phyloP scores from a whole-genome alignment of 2,329 filamentous ascomycete species.

The Trichoderma koningiopsis region DNA sequence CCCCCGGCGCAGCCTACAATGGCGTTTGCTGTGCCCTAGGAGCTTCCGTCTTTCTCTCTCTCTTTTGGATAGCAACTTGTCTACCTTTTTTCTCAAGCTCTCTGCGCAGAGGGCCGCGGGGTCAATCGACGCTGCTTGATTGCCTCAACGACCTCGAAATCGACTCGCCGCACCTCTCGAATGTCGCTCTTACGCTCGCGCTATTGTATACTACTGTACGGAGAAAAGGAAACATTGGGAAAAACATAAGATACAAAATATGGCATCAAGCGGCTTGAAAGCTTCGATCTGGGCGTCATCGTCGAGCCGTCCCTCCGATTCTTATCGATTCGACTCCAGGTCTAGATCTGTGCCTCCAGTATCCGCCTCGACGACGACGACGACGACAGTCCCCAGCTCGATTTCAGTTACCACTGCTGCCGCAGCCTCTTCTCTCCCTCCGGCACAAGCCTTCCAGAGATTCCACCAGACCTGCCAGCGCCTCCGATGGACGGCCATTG shows the following conservation, averaged over 20 bases:
- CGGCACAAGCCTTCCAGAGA: conserved; percentile 52
- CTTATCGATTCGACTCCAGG: conserved; percentile 19
- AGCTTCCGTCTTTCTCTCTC: background rate
- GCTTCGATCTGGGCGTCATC: conserved; percentile 28
- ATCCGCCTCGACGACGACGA: background rate
- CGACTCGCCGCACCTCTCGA: background rate
- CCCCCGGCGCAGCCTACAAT: background rate
- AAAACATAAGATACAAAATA: background rate
- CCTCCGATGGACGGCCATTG: conserved; percentile 65
- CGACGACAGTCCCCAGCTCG: conserved; percentile 1
- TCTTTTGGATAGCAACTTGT: background rate
- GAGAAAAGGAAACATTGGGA: background rate
- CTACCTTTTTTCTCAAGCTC: background rate
- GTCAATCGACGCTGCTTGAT: background rate
- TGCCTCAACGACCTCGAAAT: background rate
- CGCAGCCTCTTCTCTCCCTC: conserved; percentile 31
- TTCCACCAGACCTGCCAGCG: conserved; percentile 63
- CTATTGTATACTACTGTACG: background rate
- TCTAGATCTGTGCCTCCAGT: conserved; percentile 28
- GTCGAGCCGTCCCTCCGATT: background rate
- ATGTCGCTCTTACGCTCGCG: background rate
- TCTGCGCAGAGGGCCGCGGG: background rate
- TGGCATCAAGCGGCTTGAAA: conserved; percentile 19
- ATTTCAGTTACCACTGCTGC: conserved; percentile 20
- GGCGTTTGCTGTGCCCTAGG: conserved; percentile 4